These are phyloP conservation scores for Phytophthora sp. DNA, from an alignment of 352 stramenopile species.

Conservation along the genomic window DNA sequence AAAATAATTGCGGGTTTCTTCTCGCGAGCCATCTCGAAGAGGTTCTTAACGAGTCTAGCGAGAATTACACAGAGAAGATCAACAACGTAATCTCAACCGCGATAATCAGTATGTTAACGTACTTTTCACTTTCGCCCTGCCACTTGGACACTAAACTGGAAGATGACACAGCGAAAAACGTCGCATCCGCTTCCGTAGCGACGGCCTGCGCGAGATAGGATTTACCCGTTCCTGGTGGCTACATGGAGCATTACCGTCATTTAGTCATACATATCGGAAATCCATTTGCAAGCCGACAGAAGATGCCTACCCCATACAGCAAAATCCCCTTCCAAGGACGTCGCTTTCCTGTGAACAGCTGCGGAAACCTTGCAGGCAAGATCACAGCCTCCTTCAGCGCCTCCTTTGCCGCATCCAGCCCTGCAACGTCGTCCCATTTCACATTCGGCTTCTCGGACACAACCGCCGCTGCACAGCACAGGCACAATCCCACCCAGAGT, in stretches of 20 bases:
- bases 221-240: conserved; percentile 93
- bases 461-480: conserved; percentile 65
- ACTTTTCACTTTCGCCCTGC: conserved; percentile 96
- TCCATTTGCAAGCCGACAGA: too few relatives aligned
- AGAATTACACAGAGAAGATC: not conserved
- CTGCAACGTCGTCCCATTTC: conserved; percentile 97
- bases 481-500: not conserved
- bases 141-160: conserved; percentile 98
- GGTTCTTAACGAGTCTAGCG: conserved; percentile 94
- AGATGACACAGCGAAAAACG: conserved; percentile 99
- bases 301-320: conserved; percentile 96
- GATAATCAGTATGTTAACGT: not conserved
- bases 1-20: conserved; percentile 96
- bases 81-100: not conserved
- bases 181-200: conserved; percentile 98
- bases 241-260: too few relatives aligned
- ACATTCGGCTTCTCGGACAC: conserved; percentile 94
- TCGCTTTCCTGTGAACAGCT: conserved; percentile 96
- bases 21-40: conserved; percentile 98
- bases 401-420: conserved; percentile 97
- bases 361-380: conserved; percentile 94
- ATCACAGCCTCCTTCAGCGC: conserved; percentile 99
- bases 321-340: conserved; percentile 97
- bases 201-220: conserved; percentile 98
- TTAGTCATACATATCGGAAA: too few relatives aligned